A percentile compares a stretch with the other conserved stretches of the same genome.
These are phyloP conservation scores for Ceratobasidium sp. DNA, from an alignment of 1,284 basidiomycete genomes.

Conservation along the genomic window DNA sequence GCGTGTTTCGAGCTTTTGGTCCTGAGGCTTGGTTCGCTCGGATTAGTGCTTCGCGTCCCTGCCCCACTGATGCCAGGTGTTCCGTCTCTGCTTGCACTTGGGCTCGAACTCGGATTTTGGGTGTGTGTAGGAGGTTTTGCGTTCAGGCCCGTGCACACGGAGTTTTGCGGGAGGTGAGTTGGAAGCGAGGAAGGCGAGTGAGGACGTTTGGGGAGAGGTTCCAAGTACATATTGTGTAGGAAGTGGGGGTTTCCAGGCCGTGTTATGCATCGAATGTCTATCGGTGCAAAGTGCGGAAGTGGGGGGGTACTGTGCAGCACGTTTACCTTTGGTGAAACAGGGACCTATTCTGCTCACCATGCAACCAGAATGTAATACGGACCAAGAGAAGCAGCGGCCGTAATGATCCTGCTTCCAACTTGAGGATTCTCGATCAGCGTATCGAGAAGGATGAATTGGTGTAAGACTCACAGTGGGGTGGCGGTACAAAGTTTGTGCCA, in stretches of 20 bases:
- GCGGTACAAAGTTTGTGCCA: too few relatives aligned
- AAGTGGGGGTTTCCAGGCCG: neutral
- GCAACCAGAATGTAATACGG: too few relatives aligned
- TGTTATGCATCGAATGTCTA: too few relatives aligned
- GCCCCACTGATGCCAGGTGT: neutral
- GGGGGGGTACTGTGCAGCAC: too few relatives aligned
- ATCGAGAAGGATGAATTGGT: too few relatives aligned
- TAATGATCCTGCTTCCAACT: too few relatives aligned
- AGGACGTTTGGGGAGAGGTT: constrained; percentile 24
- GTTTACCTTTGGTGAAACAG: too few relatives aligned
- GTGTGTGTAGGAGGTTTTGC: constrained; percentile 40
- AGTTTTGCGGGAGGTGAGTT: constrained; percentile 66
- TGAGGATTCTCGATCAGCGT: too few relatives aligned
- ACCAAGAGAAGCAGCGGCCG: too few relatives aligned
- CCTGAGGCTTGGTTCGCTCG: neutral
- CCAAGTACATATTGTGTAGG: neutral
- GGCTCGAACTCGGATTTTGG: constrained; percentile 2
- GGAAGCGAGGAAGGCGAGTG: constrained; percentile 44
- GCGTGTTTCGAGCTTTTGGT: constrained; percentile 2
- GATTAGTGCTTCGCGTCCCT: neutral
- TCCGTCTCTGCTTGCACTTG: neutral
- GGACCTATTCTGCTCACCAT: too few relatives aligned
- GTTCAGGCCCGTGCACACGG: constrained; percentile 70
- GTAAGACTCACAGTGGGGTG: too few relatives aligned
- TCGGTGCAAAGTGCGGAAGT: too few relatives aligned